phyloP scores from a whole-genome alignment of 805 yeast species.

The Jamesozyma jinghongensis region DNA sequence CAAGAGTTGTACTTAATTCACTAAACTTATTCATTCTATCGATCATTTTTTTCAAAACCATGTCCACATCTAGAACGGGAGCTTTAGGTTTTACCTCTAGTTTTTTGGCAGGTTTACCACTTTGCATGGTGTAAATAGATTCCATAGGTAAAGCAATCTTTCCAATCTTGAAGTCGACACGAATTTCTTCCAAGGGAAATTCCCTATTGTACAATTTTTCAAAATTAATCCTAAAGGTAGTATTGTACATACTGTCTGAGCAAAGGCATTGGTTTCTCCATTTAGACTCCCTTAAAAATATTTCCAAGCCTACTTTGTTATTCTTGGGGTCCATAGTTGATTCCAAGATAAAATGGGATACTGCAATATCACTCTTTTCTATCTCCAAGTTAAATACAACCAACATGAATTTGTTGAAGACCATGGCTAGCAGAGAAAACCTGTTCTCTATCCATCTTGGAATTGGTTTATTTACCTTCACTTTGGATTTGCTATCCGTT shows the following conservation, averaged over 20 bases:
- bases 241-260: constrained; percentile 5
- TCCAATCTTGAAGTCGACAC: constrained; percentile 17
- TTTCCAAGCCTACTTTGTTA: constrained; percentile 2
- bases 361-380: neutral
- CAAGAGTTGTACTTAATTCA: constrained; percentile 6
- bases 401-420: constrained; percentile 7
- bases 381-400: constrained; percentile 4
- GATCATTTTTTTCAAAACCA: constrained; percentile 3
- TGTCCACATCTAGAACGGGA: constrained; percentile 4
- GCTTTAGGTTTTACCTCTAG: neutral
- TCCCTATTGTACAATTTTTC: neutral
- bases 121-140: constrained; percentile 3
- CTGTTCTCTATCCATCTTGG: constrained; percentile 4
- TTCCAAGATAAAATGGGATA: constrained; percentile 4
- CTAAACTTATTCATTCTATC: constrained; percentile 4
- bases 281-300: constrained; percentile 5
- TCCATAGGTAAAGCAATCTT: constrained; percentile 14
- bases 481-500: neutral
- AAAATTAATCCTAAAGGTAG: neutral
- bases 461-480: neutral
- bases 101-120: neutral
- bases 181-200: constrained; percentile 8
- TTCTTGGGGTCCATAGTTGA: neutral
- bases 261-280: constrained; percentile 6
- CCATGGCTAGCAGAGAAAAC: neutral